A percentile compares a stretch with the other conserved stretches of the same genome.
Conservation (phyloP, 1,139 yeast species). For the Blastobotrys apis region DNA sequence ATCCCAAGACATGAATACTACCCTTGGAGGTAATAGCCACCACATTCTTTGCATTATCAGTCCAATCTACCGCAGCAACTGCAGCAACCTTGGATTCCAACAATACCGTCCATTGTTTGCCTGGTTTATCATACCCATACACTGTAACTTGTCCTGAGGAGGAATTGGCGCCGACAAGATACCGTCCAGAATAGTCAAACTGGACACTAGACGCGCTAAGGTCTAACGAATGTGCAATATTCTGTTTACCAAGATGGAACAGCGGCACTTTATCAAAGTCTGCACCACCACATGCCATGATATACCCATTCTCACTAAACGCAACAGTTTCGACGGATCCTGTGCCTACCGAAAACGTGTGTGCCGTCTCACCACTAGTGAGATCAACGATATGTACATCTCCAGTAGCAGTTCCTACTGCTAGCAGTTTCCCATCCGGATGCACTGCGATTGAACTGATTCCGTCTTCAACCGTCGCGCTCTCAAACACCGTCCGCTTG, state of each 20-base stretch:
- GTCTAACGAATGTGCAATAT: not conserved
- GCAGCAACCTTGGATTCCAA: constrained; percentile 10
- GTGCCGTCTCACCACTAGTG: constrained; percentile 7
- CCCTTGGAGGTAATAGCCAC: constrained; percentile 24
- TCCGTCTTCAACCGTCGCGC: constrained; percentile 3
- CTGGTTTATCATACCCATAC: constrained; percentile 2
- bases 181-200: constrained; percentile 47
- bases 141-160: constrained; percentile 7
- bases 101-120: constrained; percentile 6
- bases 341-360: constrained; percentile 2
- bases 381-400: constrained; percentile 44
- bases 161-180: constrained; percentile 29
- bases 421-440: constrained; percentile 61
- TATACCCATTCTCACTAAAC: constrained; percentile 11
- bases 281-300: constrained; percentile 4
- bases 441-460: constrained; percentile 43
- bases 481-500: not conserved
- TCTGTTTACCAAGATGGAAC: constrained; percentile 10
- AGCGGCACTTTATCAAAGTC: not conserved
- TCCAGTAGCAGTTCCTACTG: constrained; percentile 43
- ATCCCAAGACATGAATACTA: constrained; percentile 17
- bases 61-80: constrained; percentile 24
- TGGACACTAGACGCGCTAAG: constrained; percentile 30
- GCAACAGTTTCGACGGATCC: constrained; percentile 2
- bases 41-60: constrained; percentile 19